Evolutionary conservation across 1,284 basidiomycete species (phyloP), one percentile per base, ranked within the genome.

Genomic region (Marasmius sp.): DNA sequence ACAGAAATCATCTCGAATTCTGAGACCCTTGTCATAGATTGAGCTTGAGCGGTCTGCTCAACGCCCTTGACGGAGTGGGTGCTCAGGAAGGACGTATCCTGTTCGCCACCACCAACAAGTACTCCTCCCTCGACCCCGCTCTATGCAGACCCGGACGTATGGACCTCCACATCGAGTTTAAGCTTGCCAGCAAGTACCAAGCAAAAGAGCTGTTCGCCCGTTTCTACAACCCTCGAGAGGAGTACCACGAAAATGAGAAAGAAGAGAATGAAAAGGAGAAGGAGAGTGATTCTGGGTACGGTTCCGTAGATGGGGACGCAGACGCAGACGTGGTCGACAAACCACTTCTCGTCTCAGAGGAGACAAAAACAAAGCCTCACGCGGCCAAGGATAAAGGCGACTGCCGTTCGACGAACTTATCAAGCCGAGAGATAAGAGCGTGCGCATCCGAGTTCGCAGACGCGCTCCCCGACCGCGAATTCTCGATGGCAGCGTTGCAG

Each of bases 81-180:
- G 89, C 89, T 0, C 87, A 88, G 67, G 90, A 92, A 74, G 91
- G 91, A 12, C 85, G 91, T 0, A 82, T 92, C 49, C 78, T 92
- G 1, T 90, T 90, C 61, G 90, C 90, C 3, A 92, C 90, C 0
- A 92, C 90, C 2, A 92, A 93, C 75, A 84, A 87, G 64, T 87
- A 88, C 71, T 66, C 72, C 9, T 76, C 82, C 5, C 83, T 92
- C 18, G 91, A 92, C 64, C 80, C 88, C 2, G 91, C 91, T 0
- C 80, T 92, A 22, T 85, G 83, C 65, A 84, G 91, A n/a, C 88
- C 91, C 2, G 91, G 91, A 41, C 85, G 91, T 6, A 88, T 92
- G 83, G 91, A 93, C 70, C 68, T 92, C n/a, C 88, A 91, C 67
- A 75, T 93, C 59, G 84, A 91, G 67, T 92, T 92, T 74, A 83